A percentile compares a stretch with the other conserved stretches of the same genome.
These are phyloP conservation scores for Populus hybrid DNA, from an alignment of 441 rosid genomes.

Conservation along the genomic window DNA sequence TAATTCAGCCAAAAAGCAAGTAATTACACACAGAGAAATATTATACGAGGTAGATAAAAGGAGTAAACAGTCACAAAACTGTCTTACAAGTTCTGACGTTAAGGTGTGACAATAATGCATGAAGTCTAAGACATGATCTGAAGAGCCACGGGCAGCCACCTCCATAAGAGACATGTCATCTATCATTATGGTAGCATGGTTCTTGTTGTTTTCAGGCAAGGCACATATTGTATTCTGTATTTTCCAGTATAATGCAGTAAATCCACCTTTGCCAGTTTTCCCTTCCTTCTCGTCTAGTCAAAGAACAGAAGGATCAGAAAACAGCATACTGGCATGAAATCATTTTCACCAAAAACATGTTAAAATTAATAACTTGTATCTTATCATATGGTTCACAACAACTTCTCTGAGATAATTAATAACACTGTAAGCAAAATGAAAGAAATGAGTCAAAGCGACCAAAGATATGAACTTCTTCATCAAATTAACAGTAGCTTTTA, in stretches of 20 bases:
- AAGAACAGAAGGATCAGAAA: conserved; percentile 15
- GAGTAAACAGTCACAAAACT: not conserved
- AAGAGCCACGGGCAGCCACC: conserved; percentile 64
- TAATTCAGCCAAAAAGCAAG: not conserved
- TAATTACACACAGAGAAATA: not conserved
- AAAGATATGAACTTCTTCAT: not conserved
- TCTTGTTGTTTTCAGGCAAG: conserved; percentile 40
- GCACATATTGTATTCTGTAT: conserved; percentile 38
- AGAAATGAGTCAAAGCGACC: not conserved
- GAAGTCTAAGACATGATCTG: conserved; percentile 65
- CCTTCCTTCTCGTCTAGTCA: conserved; percentile 43
- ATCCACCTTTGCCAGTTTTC: conserved; percentile 34
- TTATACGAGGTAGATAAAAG: not conserved
- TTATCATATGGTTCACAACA: not conserved
- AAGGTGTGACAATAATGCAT: conserved; percentile 79
- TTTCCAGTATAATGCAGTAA: conserved; percentile 48
- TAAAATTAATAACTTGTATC: not conserved
- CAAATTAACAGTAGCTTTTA: not conserved
- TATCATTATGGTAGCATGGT: conserved; percentile 59
- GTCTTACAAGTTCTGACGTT: conserved; percentile 64
- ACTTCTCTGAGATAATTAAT: not conserved
- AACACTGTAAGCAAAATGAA: not conserved
- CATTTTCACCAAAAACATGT: conserved; percentile 7
- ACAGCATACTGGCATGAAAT: not conserved
- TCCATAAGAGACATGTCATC: conserved; percentile 87